Percentiles rank a stretch among this genome's conserved stretches.
Conservation (phyloP, 768 basidiomycete species). For the Amanita subjunquillea region DNA sequence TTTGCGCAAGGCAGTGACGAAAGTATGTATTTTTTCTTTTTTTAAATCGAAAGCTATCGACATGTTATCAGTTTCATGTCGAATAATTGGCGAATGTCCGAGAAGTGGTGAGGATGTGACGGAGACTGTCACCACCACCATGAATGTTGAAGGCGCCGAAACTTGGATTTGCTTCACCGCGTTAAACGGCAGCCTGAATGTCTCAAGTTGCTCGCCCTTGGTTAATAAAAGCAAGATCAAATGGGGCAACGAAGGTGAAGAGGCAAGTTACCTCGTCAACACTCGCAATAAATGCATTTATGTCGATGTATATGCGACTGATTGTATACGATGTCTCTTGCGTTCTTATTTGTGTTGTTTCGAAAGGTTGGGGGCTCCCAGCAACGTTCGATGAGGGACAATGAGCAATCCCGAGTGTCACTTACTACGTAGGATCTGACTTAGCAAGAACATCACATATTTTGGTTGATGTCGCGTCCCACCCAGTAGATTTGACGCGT, state of each 20-base stretch:
- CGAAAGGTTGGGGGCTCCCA: slow-evolving; percentile 52
- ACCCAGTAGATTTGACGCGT: slow-evolving; percentile 30
- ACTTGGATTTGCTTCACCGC: slow-evolving; percentile 17
- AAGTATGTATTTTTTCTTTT: slow-evolving; percentile 20
- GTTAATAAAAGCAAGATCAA: not conserved
- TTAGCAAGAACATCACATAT: slow-evolving; percentile 38
- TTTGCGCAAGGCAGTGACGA: slow-evolving; percentile 29
- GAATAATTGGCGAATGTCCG: slow-evolving; percentile 17
- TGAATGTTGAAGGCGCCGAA: slow-evolving; percentile 14
- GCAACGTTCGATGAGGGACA: not conserved
- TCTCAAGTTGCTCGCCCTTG: slow-evolving; percentile 42
- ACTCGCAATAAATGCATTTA: slow-evolving; percentile 39
- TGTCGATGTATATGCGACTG: slow-evolving; percentile 44
- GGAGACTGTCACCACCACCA: slow-evolving; percentile 19
- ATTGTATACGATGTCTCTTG: slow-evolving; percentile 23
- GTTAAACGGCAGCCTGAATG: slow-evolving; percentile 34
- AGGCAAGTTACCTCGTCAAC: slow-evolving; percentile 24
- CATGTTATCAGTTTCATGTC: slow-evolving; percentile 11
- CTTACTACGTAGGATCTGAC: slow-evolving; percentile 39
- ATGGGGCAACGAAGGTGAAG: slow-evolving; percentile 5
- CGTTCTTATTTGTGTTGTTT: slow-evolving; percentile 24
- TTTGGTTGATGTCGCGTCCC: slow-evolving; percentile 40
- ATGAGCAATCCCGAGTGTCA: slow-evolving; percentile 3
- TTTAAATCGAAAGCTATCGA: slow-evolving; percentile 29
- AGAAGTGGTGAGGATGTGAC: slow-evolving; percentile 29